Evolutionary conservation across 2,329 filamentous ascomycete genomes (phyloP).

Genomic region (Sporothrix humicola): DNA sequence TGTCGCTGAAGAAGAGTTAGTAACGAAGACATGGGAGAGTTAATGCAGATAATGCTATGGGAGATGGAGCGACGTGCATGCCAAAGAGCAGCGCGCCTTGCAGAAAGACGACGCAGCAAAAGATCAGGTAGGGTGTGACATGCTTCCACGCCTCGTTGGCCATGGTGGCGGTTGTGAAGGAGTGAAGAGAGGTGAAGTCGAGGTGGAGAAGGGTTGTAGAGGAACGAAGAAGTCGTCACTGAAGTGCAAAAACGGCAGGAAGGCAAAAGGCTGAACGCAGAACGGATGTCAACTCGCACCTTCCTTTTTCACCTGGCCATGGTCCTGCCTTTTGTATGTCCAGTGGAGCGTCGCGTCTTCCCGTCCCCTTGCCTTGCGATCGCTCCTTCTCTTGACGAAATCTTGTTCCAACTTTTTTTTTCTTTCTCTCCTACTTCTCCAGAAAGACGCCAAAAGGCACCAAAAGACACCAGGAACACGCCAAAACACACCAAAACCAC

Average conservation of each 20-base stretch:
- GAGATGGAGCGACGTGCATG: constrained; percentile 32
- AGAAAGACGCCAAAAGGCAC: not conserved
- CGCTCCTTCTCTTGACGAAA: not conserved
- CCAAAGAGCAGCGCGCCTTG: constrained; percentile 37
- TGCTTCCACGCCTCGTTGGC: constrained; percentile 29
- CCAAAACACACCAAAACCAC: too few relatives aligned
- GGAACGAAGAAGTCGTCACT: too few relatives aligned
- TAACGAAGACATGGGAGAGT: too few relatives aligned
- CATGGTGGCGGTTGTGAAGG: constrained; percentile 9
- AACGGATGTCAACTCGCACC: not conserved
- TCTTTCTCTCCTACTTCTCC: not conserved
- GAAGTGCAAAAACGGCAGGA: not conserved
- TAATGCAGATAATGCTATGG: not conserved
- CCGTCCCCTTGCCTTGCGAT: not conserved
- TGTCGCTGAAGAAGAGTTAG: constrained; percentile 32
- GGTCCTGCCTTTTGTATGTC: constrained; percentile 12
- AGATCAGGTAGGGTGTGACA: constrained; percentile 38
- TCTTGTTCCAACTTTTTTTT: not conserved
- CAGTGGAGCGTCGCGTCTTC: constrained; percentile 1
- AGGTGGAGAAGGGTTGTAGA: not conserved
- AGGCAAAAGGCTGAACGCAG: not conserved
- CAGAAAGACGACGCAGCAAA: constrained; percentile 35
- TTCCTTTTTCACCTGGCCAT: constrained; percentile 21
- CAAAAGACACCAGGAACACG: too few relatives aligned
- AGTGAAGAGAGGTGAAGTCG: not conserved